phyloP scores from a whole-genome alignment of 345 rosid species.

The Camelina laxa region DNA sequence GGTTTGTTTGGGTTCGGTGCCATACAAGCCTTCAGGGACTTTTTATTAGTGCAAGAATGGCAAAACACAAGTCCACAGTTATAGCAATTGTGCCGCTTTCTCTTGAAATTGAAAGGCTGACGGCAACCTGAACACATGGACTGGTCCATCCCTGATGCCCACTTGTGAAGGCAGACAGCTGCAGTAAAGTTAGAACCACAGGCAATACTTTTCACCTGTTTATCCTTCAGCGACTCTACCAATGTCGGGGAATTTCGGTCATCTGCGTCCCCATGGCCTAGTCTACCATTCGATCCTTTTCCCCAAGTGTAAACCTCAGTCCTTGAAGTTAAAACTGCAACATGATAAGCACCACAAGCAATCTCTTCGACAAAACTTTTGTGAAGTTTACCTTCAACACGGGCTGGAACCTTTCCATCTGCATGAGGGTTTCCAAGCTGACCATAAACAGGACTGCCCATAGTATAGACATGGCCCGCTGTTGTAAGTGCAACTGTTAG shows the following conservation, averaged over 20 bases:
- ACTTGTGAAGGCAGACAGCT: conserved; percentile 95
- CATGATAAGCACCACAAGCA: conserved; percentile 97
- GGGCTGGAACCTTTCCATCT: conserved; percentile 87
- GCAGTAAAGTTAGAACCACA: conserved; percentile 94
- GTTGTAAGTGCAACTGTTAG: conserved; percentile 90
- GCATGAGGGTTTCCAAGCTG: conserved; percentile 91
- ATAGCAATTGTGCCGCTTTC: conserved; percentile 76
- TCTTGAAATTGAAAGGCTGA: conserved; percentile 83
- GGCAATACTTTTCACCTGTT: conserved; percentile 90
- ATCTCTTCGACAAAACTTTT: conserved; percentile 92
- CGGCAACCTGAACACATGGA: conserved; percentile 99
- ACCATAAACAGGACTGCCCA: conserved; percentile 98
- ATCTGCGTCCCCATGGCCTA: conserved; percentile 93
- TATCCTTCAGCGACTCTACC: conserved; percentile 90
- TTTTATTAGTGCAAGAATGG: conserved; percentile 93
- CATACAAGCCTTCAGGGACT: conserved; percentile 94
- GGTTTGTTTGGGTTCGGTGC: conserved; percentile 96
- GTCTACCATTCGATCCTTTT: conserved; percentile 96
- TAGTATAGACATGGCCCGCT: conserved; percentile 86
- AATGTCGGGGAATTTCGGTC: conserved; percentile 81
- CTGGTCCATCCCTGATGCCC: conserved; percentile 96
- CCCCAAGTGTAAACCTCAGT: conserved; percentile 99
- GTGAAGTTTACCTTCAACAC: conserved; percentile 89
- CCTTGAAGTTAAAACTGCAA: conserved; percentile 87
- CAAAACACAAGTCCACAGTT: conserved; percentile 93